Evolutionary conservation across 768 basidiomycete genomes (phyloP), one percentile per base, ranked within the genome.

Genomic region (Pleurotus citrinopileatus): DNA sequence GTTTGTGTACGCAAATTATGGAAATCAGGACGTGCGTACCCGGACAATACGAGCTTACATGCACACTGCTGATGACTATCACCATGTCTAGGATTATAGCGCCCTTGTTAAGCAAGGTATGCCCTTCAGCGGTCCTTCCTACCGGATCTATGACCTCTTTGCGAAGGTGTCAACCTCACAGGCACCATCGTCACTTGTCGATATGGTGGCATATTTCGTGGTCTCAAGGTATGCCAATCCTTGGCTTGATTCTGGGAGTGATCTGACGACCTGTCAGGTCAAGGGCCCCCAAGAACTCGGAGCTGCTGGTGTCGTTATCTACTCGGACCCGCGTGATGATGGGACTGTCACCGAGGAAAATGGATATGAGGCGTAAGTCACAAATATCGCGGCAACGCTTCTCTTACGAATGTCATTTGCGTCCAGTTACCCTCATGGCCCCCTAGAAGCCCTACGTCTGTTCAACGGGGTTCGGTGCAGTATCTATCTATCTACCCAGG

Each of bases 391-490:
- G 2, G 9, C 32, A 1, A 48, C 20, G 27, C 34, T 29, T 34
- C 1, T 34, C 3, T 34, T 9, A 34, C n/a, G n/a, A n/a, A n/a
- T n/a, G n/a, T n/a, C n/a, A 3, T n/a, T 3, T 9, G 32, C 10
- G 15, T 34, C 1, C 32, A 77, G 75, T 3, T 84, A 89, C 62
- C 87, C 87, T 0, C 61, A 78, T n/a, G 87, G 87, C 2, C 86
- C 86, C 3, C 87, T 26, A 72, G 85, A 36, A 82, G 82, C 61
- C 77, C 76, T 3, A 74, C 73, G 13, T 80, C 80, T 3, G 81
- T 89, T 10, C 84, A 89, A 60, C 75, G 87, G 17, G 87, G 87
- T 12, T 80, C 78, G 19, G 84, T 85, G 1, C 85, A 87, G 62
- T 86, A 77, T 67, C 62, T 87, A n/a, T 78, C 75, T 3, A 56